Base-by-base conservation (phyloP, 2,329 filamentous ascomycete species). In the Pseudocercospora macadamiae region DNA sequence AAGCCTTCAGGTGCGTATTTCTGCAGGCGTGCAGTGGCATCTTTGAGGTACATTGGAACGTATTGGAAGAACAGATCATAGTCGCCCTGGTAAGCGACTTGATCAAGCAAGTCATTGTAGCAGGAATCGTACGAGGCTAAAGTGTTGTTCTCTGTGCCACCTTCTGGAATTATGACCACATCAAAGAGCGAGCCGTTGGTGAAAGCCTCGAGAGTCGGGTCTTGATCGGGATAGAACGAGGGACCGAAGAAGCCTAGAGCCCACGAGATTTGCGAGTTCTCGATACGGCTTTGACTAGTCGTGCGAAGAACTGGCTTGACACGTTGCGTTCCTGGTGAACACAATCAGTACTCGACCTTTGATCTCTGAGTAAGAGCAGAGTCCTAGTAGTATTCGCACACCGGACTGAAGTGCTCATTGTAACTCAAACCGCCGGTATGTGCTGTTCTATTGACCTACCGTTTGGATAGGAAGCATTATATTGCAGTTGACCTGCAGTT, bases 251-350 rank as follows among this genome's bases (percentile, higher is more conserved):
- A 83, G 10, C 80, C 80, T 2, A 83, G 71, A 1, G 79, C 75
- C 80, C 80, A 83, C 61, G 74, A 79, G 65, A 82, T 80, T 64
- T 80, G 73, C n/a, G 79, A 82, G 69, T 85, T 83, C 58, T 80
- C 67, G 42, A 85, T 85, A 25, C 83, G 76, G 9, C 75, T 77
- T 68, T 85, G 82, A 37, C 76, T 75, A 0, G 83, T 85, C 0
- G 82, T 84, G 23, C 83, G 75, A 47, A 85, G 73, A 0, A 83
- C 76, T 0, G 82, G 77, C 68, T 80, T 81, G 0, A 77, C 10
- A 23, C 42, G 28, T 32, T 32, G 6, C 12, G 28, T 32, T 6
- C 28, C 28, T 32, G 28, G 28, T 32, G 6, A 32, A 12, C 12
- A 32, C 12, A 6, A 12, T 32, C 28, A 6, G 6, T 32, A 32